Percentiles rank a stretch among this genome's conserved stretches.
These are phyloP conservation scores for Hypseocharis bilobata DNA, from an alignment of 441 rosid genomes.

Conservation along the genomic window DNA sequence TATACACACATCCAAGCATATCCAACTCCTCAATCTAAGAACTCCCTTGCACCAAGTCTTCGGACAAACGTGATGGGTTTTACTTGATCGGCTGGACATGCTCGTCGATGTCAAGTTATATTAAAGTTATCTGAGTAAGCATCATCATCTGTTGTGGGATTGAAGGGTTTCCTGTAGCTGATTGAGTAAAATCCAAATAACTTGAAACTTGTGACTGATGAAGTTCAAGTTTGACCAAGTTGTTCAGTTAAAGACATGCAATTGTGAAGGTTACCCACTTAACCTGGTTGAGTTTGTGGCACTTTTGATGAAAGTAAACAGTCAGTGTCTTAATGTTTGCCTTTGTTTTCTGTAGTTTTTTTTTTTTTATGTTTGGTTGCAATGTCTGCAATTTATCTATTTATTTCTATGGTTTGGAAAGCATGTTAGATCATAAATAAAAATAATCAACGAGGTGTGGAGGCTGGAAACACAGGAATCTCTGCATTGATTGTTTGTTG, in stretches of 20 bases:
- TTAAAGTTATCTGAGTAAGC: neutral
- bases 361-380: too few species aligned
- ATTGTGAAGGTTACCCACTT: neutral
- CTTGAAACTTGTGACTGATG: neutral
- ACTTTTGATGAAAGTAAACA: neutral
- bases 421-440: too few species aligned
- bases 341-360: too few species aligned
- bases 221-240: neutral
- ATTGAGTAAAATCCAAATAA: neutral
- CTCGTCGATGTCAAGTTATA: neutral
- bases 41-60: neutral
- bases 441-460: too few species aligned
- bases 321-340: neutral
- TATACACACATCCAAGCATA: neutral
- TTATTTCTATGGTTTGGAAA: too few species aligned
- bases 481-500: neutral
- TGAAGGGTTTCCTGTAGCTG: neutral
- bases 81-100: neutral
- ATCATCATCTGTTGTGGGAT: neutral
- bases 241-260: neutral
- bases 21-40: neutral
- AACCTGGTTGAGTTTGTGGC: neutral
- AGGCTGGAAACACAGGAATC: too few species aligned
- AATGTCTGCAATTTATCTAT: too few species aligned
- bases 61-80: neutral